Evolutionary conservation across 2,329 filamentous ascomycete genomes (phyloP), one percentile per base, ranked within the genome.

Genomic region (Penicillium capsulatum): DNA sequence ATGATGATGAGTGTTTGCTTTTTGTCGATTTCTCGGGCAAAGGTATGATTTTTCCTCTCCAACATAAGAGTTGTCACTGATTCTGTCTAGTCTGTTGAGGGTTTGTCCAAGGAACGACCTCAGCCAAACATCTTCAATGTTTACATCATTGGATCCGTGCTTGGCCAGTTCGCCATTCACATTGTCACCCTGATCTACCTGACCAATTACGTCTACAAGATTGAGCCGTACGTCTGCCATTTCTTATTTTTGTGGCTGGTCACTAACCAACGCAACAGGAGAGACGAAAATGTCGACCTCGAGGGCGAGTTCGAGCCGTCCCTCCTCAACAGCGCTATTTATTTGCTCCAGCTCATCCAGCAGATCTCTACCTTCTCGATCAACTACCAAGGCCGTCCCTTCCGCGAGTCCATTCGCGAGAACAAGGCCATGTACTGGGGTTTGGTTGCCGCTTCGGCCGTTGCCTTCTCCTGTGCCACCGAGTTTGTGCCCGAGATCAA

Each of bases 1-100:
- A 97, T 98, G 86, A 83, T 98, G 65, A 97, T 98, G 92, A 96
- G 90, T 57, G 92, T 98, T 35, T 98, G 92, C 71, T 98, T 98
- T 77, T 72, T 98, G 58, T 96, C 90, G 46, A 96, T 98, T 59
- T 97, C 92, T n/a, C 84, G 92, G 44, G 92, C 92, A 27, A 92
- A 89, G 73, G 77, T 79, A 69, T 50, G 67, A 11, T 14, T 15
- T 10, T 9, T 13, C 7, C 24, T 19, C 7, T n/a, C 9, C 10
- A 22, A 10, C 8, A 14, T 17, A 7, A n/a, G 16, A 6, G 29
- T 50, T 26, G 44, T 54, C 42, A 57, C 34, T n/a, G 7, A 10
- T 31, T 30, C n/a, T n/a, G n/a, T 38, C 31, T 44, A 80, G 73
- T 87, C 92, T 19, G 92, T 98, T 36, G 92, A 98, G 70, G 84